These are phyloP conservation scores for Starmerella floricola DNA, from an alignment of 805 yeast genomes.

Conservation along the genomic window DNA sequence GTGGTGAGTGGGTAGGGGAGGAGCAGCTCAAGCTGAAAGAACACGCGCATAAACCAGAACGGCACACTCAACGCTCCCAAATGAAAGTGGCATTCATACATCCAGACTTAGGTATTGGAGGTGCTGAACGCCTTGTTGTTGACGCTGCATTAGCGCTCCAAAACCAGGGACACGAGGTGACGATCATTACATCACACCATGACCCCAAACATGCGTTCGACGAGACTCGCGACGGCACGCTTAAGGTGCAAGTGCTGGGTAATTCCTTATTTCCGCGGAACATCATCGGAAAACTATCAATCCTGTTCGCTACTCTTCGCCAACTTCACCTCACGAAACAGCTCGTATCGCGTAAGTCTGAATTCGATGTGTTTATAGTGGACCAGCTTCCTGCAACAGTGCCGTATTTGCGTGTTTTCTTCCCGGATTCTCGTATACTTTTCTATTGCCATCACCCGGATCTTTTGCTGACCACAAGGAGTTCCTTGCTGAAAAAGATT, in stretches of 20 bases:
- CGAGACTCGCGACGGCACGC: conserved; percentile 50
- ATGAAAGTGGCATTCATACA: conserved; percentile 75
- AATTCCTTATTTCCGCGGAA: conserved; percentile 66
- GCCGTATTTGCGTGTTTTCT: conserved; percentile 44
- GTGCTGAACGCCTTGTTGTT: conserved; percentile 94
- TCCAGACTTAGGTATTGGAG: conserved; percentile 94
- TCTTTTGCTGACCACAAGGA: conserved; percentile 54
- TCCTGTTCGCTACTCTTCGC: conserved; percentile 70
- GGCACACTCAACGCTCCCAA: too few species aligned
- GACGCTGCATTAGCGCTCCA: conserved; percentile 89
- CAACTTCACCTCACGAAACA: conserved; percentile 53
- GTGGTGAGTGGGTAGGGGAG: too few species aligned
- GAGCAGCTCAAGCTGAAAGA: too few species aligned
- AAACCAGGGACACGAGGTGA: conserved; percentile 47
- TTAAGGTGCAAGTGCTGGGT: conserved; percentile 64
- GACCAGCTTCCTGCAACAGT: conserved; percentile 82
- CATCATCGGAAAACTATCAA: conserved; percentile 54
- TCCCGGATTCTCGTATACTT: conserved; percentile 39
- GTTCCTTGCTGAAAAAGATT: conserved; percentile 41
- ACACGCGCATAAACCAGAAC: too few species aligned
- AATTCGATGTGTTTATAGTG: conserved; percentile 62
- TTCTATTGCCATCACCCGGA: conserved; percentile 98
- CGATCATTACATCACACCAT: conserved; percentile 80
- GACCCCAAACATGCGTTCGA: conserved; percentile 82
- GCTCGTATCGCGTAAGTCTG: conserved; percentile 34